phyloP scores from a whole-genome alignment of 2,329 filamentous ascomycete genomes.

The Biscogniauxia mediterranea region DNA sequence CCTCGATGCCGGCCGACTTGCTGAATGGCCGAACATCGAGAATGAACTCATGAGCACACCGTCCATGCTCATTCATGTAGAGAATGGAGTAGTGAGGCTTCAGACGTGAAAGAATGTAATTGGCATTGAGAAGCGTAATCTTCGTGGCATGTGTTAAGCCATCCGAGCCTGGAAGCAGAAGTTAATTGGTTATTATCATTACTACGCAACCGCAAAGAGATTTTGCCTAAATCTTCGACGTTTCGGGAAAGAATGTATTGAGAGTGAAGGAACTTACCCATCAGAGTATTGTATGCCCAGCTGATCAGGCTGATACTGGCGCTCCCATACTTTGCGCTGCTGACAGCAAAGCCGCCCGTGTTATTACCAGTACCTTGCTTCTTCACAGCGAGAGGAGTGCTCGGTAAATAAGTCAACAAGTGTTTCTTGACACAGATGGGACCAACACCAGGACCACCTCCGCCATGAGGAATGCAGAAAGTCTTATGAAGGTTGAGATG shows the following conservation, averaged over 20 bases:
- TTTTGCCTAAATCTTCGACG: background rate
- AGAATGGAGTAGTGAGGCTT: conserved; percentile 84
- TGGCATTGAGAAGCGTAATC: conserved; percentile 91
- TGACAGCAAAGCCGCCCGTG: conserved; percentile 58
- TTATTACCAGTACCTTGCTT: background rate
- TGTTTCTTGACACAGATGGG: conserved; percentile 89
- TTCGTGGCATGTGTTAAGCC: conserved; percentile 88
- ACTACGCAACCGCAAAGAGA: background rate
- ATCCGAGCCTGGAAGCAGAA: conserved; percentile 45
- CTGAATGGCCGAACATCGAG: conserved; percentile 85
- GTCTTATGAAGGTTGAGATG: conserved; percentile 98
- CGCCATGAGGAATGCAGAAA: conserved; percentile 96
- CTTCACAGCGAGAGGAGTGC: conserved; percentile 34
- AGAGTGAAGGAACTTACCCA: conserved; percentile 55
- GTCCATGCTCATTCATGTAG: conserved; percentile 86
- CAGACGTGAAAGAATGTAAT: conserved; percentile 89
- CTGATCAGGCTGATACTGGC: conserved; percentile 92
- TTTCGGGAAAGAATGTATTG: background rate
- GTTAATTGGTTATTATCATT: conserved; percentile 9
- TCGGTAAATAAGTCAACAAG: conserved; percentile 74
- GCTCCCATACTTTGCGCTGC: conserved; percentile 81
- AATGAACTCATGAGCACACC: conserved; percentile 97
- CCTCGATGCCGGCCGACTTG: conserved; percentile 79
- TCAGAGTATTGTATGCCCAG: conserved; percentile 93
- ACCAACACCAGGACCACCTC: conserved; percentile 88